These are phyloP conservation scores for Myxozyma geophila DNA, from an alignment of 805 yeast species.

Conservation along the genomic window DNA sequence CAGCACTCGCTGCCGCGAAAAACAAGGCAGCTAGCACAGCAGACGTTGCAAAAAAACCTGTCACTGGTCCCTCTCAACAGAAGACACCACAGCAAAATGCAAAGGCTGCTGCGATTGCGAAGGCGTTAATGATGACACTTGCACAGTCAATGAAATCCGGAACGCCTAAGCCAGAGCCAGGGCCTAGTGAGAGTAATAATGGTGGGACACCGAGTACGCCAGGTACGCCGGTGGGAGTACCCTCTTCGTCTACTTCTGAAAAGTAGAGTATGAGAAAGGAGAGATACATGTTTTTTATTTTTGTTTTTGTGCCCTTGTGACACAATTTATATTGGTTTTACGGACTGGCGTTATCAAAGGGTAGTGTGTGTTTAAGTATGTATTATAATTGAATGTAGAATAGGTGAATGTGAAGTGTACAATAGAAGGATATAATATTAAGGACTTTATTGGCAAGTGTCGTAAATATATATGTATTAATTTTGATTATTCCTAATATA, in stretches of 20 bases:
- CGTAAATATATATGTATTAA: too few relatives aligned
- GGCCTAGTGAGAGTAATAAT: slow-evolving; percentile 2
- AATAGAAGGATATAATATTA: background rate
- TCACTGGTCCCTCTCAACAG: background rate
- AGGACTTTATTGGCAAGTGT: too few relatives aligned
- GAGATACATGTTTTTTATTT: background rate
- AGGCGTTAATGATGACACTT: slow-evolving; percentile 35
- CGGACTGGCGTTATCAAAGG: background rate
- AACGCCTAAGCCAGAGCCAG: background rate
- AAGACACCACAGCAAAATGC: slow-evolving; percentile 25
- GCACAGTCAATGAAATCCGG: slow-evolving; percentile 30
- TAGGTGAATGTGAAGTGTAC: slow-evolving; percentile 5
- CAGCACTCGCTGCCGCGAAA: slow-evolving; percentile 11
- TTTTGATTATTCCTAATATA: too few relatives aligned
- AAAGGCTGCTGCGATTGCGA: slow-evolving; percentile 37
- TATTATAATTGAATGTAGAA: background rate
- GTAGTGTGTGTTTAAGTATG: background rate
- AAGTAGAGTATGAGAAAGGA: background rate
- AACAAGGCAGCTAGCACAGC: slow-evolving; percentile 1
- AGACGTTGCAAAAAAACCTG: background rate
- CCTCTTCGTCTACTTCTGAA: slow-evolving; percentile 7
- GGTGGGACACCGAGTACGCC: background rate
- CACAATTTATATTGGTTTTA: background rate
- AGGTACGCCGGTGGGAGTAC: slow-evolving; percentile 11
- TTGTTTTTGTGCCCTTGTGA: background rate